Evolutionary conservation across 140 eudicot genomes (phyloP).

Genomic region (Stevia rebaudiana): DNA sequence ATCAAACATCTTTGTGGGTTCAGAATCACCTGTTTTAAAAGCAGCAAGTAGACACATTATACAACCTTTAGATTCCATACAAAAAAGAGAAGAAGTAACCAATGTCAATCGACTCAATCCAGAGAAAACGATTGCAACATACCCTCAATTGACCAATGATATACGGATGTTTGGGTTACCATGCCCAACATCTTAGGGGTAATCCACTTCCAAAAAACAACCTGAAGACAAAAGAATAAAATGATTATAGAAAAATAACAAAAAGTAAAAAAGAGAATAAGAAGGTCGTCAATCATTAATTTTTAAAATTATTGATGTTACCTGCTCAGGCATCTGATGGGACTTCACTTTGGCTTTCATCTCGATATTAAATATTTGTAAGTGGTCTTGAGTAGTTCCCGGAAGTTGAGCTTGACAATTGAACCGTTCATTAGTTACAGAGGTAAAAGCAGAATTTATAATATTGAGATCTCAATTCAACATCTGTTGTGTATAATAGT

Average conservation of each 20-base stretch:
- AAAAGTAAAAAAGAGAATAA: neutral
- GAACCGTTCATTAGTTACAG: slow-evolving; percentile 11
- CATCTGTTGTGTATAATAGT: neutral
- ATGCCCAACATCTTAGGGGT: slow-evolving; percentile 85
- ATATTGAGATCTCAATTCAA: neutral
- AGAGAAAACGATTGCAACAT: neutral
- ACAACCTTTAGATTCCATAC: slow-evolving; percentile 7
- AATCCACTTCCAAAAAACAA: slow-evolving; percentile 97
- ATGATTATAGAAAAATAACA: neutral
- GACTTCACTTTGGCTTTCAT: slow-evolving; percentile 83
- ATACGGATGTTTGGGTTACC: slow-evolving; percentile 87
- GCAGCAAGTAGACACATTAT: neutral
- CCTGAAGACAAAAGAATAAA: slow-evolving; percentile 36
- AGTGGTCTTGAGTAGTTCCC: slow-evolving; percentile 93
- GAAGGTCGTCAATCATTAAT: neutral
- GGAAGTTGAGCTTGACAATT: slow-evolving; percentile 74
- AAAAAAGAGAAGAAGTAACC: neutral
- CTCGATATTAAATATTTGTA: slow-evolving; percentile 92
- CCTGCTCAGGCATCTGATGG: slow-evolving; percentile 99
- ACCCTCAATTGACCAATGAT: slow-evolving; percentile 98
- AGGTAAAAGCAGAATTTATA: neutral
- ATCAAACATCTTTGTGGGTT: slow-evolving; percentile 88
- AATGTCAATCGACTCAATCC: neutral
- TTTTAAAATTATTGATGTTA: slow-evolving; percentile 4
- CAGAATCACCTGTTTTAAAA: slow-evolving; percentile 66